Evolutionary conservation across 768 basidiomycete species (phyloP).

Genomic region (Lyophyllum semitale): DNA sequence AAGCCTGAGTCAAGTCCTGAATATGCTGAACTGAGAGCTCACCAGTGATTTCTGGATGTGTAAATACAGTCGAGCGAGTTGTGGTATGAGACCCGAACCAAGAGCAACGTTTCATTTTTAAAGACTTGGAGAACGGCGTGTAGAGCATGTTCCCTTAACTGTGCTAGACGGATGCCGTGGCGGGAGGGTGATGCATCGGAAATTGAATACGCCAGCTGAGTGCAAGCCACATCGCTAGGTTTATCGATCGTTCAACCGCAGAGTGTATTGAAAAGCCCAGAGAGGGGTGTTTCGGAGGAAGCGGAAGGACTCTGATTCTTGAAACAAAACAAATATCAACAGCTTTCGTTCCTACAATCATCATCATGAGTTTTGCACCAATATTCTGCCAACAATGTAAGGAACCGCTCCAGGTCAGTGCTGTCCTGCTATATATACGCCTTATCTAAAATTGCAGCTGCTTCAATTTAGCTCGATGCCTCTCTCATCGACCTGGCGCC

Average conservation of each 20-base stretch:
- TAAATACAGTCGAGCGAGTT: neutral
- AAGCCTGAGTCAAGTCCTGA: neutral
- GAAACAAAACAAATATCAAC: neutral
- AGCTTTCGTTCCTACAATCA: neutral
- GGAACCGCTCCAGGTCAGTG: constrained; percentile 78
- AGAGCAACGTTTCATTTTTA: neutral
- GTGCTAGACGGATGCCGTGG: neutral
- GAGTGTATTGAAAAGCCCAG: neutral
- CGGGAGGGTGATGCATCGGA: constrained; percentile 1
- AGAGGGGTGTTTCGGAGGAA: neutral
- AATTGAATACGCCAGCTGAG: neutral
- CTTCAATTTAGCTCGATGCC: constrained; percentile 67
- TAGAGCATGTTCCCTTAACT: neutral
- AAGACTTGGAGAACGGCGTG: neutral
- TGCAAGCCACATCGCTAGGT: neutral
- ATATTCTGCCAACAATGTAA: constrained; percentile 87
- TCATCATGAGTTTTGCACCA: constrained; percentile 41
- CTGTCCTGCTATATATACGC: neutral
- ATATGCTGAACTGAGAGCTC: neutral
- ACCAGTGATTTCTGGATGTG: neutral
- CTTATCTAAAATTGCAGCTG: neutral
- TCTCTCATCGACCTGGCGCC: constrained; percentile 87
- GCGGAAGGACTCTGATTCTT: neutral
- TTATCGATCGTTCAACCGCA: neutral
- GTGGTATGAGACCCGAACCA: neutral